Conservation (phyloP, 257 asterid species). For the Nicotiana obtusifolia region DNA sequence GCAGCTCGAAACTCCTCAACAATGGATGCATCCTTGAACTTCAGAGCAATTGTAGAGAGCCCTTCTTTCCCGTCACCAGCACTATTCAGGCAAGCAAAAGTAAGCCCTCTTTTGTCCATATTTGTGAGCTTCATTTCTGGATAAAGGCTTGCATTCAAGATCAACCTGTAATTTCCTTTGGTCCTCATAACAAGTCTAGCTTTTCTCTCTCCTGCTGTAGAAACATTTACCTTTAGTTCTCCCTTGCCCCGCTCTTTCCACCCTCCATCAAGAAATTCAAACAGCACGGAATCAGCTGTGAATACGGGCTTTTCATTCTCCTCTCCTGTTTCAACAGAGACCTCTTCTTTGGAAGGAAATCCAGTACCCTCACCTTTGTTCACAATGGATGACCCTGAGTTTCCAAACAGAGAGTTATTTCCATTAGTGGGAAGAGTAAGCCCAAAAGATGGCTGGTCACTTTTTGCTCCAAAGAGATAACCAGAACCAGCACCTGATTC, state of each 20-base stretch:
- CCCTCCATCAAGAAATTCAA: conserved; percentile 56
- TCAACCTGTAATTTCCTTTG: conserved; percentile 73
- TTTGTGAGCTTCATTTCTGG: conserved; percentile 86
- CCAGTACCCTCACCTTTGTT: conserved; percentile 36
- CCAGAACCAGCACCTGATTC: background rate
- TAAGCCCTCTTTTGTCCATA: conserved; percentile 91
- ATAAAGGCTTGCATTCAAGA: conserved; percentile 75
- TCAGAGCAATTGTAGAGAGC: conserved; percentile 80
- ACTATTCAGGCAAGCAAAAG: conserved; percentile 83
- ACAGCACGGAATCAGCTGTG: conserved; percentile 67
- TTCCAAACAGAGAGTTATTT: conserved; percentile 41
- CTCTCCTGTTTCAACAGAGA: conserved; percentile 68
- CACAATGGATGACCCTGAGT: conserved; percentile 24
- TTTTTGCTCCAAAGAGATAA: conserved; percentile 5
- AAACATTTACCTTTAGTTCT: conserved; percentile 69
- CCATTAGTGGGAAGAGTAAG: conserved; percentile 23
- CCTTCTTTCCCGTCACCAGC: conserved; percentile 60
- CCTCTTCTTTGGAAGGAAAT: conserved; percentile 55
- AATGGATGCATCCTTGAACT: conserved; percentile 66
- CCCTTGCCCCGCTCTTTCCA: conserved; percentile 99
- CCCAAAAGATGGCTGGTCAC: conserved; percentile 1
- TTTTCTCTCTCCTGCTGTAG: conserved; percentile 47
- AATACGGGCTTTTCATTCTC: conserved; percentile 65
- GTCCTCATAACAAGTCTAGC: conserved; percentile 89
- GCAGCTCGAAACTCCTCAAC: conserved; percentile 62